These are phyloP conservation scores for Alternaria postmessia DNA, from an alignment of 2,329 filamentous ascomycete genomes.

Conservation along the genomic window DNA sequence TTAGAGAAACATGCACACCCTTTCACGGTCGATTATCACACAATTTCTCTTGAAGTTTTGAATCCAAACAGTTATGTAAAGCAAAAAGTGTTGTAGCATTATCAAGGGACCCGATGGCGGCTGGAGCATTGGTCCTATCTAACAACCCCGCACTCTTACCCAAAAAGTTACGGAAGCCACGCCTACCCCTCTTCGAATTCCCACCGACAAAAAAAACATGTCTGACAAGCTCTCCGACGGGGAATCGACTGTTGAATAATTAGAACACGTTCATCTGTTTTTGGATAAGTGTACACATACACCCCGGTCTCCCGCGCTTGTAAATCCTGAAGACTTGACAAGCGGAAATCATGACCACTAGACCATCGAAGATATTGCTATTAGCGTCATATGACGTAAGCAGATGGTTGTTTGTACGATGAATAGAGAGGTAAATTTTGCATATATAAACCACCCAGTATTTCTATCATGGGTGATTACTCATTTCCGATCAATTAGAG, in stretches of 20 bases:
- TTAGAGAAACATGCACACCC: not conserved
- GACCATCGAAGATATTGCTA: conserved; percentile 29
- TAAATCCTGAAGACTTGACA: conserved; percentile 3
- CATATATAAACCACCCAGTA: not conserved
- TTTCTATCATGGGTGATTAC: accelerated
- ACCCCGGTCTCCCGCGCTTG: conserved; percentile 14
- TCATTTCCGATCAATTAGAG: not conserved
- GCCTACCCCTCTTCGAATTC: not conserved
- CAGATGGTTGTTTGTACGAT: conserved; percentile 20
- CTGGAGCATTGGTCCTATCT: not conserved
- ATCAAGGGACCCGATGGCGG: not conserved
- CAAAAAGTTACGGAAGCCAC: not conserved
- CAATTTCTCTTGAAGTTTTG: not conserved
- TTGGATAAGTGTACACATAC: not conserved
- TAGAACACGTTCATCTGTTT: not conserved
- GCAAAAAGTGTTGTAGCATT: not conserved
- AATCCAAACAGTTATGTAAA: not conserved
- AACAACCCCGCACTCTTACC: not conserved
- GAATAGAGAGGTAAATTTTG: not conserved
- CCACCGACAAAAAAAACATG: not conserved
- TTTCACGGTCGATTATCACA: not conserved
- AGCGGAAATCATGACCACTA: conserved; percentile 14
- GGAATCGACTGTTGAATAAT: conserved; percentile 5
- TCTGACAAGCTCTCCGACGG: conserved; percentile 6
- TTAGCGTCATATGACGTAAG: conserved; percentile 15